Conservation (phyloP, 768 basidiomycete species). For the Rhizopogon vesiculosus region DNA sequence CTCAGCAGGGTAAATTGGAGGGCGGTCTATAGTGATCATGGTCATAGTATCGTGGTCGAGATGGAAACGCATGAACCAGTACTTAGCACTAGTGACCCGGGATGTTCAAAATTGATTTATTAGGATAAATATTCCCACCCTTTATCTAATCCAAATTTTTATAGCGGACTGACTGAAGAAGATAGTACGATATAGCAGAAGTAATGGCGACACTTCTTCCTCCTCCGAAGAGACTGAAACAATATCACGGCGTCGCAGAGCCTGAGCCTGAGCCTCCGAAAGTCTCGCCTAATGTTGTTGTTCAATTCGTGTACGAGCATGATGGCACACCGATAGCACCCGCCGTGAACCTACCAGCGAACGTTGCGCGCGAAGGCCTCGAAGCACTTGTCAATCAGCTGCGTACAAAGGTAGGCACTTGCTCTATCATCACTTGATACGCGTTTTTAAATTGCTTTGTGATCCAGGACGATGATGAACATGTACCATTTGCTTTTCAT, state of each 20-base stretch:
- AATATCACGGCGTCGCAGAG: conserved; percentile 69
- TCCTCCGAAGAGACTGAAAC: conserved; percentile 75
- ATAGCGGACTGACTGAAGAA: not conserved
- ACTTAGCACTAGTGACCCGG: not conserved
- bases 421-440: not conserved
- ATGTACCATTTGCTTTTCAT: conserved; percentile 90
- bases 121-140: not conserved
- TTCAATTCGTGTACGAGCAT: conserved; percentile 90
- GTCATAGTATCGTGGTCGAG: conserved; percentile 5
- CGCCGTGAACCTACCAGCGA: conserved; percentile 84
- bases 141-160: not conserved
- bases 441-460: not conserved
- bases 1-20: conserved; percentile 8
- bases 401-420: conserved; percentile 55
- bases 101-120: no score
- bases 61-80: conserved; percentile 6
- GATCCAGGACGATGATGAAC: conserved; percentile 59
- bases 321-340: conserved; percentile 81
- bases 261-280: conserved; percentile 47
- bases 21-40: not conserved
- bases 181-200: not conserved
- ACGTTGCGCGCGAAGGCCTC: conserved; percentile 77
- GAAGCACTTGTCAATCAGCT: conserved; percentile 90
- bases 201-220: no score
- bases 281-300: conserved; percentile 67